These are phyloP conservation scores for Prunus dulcis DNA, from an alignment of 306 rosid species.

Conservation along the genomic window DNA sequence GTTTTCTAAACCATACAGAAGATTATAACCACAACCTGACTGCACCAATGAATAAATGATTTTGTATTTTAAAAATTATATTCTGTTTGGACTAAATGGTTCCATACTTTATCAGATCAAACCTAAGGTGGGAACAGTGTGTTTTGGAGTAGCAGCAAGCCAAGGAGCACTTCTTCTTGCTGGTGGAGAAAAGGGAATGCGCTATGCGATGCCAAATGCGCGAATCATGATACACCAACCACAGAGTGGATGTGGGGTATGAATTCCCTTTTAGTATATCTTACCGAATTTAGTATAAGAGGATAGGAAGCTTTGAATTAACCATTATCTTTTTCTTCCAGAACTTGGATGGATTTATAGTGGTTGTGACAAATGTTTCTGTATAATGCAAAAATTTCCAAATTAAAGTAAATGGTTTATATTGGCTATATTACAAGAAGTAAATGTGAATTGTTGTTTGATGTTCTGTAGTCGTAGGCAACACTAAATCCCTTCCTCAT, in stretches of 20 bases:
- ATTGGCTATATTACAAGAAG: not conserved
- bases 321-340: no score
- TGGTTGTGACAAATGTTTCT: not conserved
- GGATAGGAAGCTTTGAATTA: not conserved
- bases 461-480: not conserved
- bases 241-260: conserved; percentile 92
- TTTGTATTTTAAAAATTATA: not conserved
- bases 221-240: conserved; percentile 97
- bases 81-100: conserved; percentile 19
- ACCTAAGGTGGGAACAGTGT: conserved; percentile 94
- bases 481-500: not conserved
- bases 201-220: conserved; percentile 94
- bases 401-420: not conserved
- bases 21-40: not conserved
- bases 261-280: conserved; percentile 15
- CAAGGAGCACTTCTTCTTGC: conserved; percentile 98
- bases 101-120: conserved; percentile 62
- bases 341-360: no score
- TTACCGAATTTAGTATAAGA: conserved; percentile 3
- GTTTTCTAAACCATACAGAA: not conserved
- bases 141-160: conserved; percentile 97
- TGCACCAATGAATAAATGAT: not conserved
- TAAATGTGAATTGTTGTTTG: not conserved
- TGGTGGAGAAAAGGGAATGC: conserved; percentile 99
- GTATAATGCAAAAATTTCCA: not conserved